Percentiles rank a stretch among this genome's conserved stretches.
Evolutionary conservation across 495 filamentous ascomycete species (phyloP).

Genomic region (Clavariopsis aquatica): DNA sequence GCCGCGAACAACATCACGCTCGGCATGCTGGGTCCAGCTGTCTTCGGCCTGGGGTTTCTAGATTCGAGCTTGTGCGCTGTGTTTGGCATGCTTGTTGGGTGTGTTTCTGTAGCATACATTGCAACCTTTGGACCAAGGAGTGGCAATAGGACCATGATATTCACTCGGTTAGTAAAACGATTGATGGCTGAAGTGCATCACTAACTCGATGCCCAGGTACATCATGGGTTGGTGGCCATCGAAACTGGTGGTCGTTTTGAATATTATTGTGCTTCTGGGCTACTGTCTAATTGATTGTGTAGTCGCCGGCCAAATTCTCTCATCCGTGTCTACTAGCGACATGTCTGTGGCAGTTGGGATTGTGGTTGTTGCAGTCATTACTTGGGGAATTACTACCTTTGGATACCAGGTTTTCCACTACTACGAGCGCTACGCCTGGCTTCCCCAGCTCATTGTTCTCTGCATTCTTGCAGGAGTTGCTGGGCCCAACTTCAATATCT

Average conservation of each 20-base stretch:
- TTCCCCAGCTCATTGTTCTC: conserved; percentile 66
- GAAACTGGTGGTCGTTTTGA: conserved; percentile 70
- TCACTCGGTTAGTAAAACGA: conserved; percentile 50
- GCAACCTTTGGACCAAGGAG: conserved; percentile 71
- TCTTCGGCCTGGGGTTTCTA: conserved; percentile 67
- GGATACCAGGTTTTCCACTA: conserved; percentile 71
- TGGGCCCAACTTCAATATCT: conserved; percentile 62
- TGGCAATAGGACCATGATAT: conserved; percentile 72
- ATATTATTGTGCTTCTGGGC: conserved; percentile 70
- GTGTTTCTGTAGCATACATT: conserved; percentile 64
- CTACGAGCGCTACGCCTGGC: conserved; percentile 72
- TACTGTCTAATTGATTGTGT: conserved; percentile 72
- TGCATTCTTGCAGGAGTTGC: conserved; percentile 69
- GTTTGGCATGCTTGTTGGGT: conserved; percentile 60
- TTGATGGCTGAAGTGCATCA: not conserved
- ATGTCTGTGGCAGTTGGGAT: conserved; percentile 73
- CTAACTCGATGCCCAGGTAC: conserved; percentile 46
- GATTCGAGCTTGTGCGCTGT: conserved; percentile 68
- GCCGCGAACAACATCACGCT: conserved; percentile 75
- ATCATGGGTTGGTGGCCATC: conserved; percentile 81
- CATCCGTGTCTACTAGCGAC: conserved; percentile 63
- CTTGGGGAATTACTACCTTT: conserved; percentile 69
- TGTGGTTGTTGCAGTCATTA: conserved; percentile 66
- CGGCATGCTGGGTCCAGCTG: conserved; percentile 67
- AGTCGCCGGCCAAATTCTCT: conserved; percentile 73